These are phyloP conservation scores for Solanum piurae DNA, from an alignment of 257 asterid species.

Conservation along the genomic window DNA sequence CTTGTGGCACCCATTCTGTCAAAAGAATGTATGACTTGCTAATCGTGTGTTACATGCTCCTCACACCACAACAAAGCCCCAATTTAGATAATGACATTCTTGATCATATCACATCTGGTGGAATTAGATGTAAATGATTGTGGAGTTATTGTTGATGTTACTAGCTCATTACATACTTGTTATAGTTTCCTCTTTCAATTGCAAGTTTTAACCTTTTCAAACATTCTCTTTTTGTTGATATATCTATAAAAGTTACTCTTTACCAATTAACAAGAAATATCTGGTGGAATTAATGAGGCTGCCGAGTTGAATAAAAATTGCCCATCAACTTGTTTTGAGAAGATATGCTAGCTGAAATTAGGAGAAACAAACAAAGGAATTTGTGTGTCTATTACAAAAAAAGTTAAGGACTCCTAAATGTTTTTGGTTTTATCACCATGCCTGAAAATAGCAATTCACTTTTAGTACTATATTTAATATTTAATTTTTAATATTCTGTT, in stretches of 20 bases:
- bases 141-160: neutral
- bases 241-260: neutral
- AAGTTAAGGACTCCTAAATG: neutral
- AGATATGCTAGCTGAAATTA: neutral
- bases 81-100: neutral
- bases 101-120: neutral
- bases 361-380: neutral
- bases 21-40: neutral
- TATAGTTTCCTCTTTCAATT: neutral
- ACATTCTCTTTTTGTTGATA: neutral
- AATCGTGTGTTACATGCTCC: neutral
- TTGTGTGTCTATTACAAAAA: neutral
- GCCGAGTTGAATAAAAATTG: neutral
- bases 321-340: neutral
- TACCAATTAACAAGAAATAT: neutral
- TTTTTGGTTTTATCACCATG: neutral
- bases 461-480: neutral
- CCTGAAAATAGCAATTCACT: neutral
- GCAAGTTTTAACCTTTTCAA: neutral
- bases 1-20: neutral
- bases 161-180: neutral
- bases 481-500: neutral
- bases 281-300: neutral
- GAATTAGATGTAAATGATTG: neutral
- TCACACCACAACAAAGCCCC: neutral